phyloP scores from a whole-genome alignment of 495 filamentous ascomycete genomes.

The Thozetella sp. region DNA sequence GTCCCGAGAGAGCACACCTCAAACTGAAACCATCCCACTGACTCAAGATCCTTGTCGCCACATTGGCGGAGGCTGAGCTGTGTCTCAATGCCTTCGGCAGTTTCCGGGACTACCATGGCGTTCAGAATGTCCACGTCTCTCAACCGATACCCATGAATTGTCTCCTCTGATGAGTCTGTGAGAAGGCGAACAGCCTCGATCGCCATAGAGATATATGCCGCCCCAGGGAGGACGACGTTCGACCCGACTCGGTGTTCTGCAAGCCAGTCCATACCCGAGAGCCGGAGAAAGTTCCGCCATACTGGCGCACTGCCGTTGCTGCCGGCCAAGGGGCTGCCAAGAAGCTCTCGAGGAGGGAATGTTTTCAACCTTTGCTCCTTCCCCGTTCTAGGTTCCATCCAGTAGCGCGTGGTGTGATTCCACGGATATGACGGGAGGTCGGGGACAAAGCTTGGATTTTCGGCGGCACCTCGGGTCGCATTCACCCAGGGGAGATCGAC shows the following conservation, averaged over 20 bases:
- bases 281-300: constrained; percentile 44
- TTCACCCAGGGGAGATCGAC: constrained; percentile 1
- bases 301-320: constrained; percentile 26
- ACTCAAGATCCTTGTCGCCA: constrained; percentile 9
- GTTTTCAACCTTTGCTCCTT: constrained; percentile 33
- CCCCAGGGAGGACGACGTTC: constrained; percentile 53
- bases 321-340: constrained; percentile 29
- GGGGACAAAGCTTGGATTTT: constrained; percentile 9
- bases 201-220: constrained; percentile 51
- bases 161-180: constrained; percentile 13
- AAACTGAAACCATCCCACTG: constrained; percentile 21
- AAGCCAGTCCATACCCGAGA: constrained; percentile 48
- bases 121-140: constrained; percentile 21
- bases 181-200: constrained; percentile 48
- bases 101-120: constrained; percentile 29
- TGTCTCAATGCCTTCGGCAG: constrained; percentile 34
- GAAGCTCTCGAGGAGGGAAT: constrained; percentile 38
- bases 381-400: constrained; percentile 8
- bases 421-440: constrained; percentile 33
- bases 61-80: constrained; percentile 24
- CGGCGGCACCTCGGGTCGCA: neutral
- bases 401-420: constrained; percentile 27
- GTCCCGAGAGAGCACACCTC: constrained; percentile 19
- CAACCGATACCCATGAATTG: constrained; percentile 18
- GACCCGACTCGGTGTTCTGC: constrained; percentile 39